phyloP scores from a whole-genome alignment of 78 protist genomes.

The Dictyostelium citrinum region DNA sequence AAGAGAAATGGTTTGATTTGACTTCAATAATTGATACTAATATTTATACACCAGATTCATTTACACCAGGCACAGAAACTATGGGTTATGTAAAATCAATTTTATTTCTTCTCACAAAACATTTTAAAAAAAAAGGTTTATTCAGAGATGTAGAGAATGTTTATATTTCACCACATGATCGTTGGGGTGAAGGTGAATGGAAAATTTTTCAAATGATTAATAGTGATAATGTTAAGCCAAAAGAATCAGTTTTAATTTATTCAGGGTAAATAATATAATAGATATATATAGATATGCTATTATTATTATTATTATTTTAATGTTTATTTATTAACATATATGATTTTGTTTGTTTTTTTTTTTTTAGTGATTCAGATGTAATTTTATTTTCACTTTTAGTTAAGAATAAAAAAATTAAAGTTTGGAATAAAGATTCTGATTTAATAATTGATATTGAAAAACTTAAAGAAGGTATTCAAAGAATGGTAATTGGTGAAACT shows the following conservation, averaged over 20 bases:
- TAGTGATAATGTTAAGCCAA: neutral
- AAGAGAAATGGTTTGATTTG: neutral
- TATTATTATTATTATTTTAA: neutral
- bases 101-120: neutral
- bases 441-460: neutral
- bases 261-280: neutral
- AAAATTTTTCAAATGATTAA: conserved; percentile 39
- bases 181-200: conserved; percentile 73
- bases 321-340: neutral
- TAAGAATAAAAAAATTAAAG: neutral
- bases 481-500: neutral
- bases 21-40: neutral
- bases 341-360: neutral
- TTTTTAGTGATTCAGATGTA: conserved; percentile 6
- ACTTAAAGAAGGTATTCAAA: neutral
- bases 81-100: neutral
- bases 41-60: neutral
- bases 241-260: neutral
- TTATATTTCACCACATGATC: conserved; percentile 2
- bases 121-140: neutral
- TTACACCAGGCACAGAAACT: conserved; percentile 43
- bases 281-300: no score
- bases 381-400: neutral
- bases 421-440: neutral
- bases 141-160: neutral